These are phyloP conservation scores for Priceomyces haplophilus DNA, from an alignment of 805 yeast species.

Conservation along the genomic window DNA sequence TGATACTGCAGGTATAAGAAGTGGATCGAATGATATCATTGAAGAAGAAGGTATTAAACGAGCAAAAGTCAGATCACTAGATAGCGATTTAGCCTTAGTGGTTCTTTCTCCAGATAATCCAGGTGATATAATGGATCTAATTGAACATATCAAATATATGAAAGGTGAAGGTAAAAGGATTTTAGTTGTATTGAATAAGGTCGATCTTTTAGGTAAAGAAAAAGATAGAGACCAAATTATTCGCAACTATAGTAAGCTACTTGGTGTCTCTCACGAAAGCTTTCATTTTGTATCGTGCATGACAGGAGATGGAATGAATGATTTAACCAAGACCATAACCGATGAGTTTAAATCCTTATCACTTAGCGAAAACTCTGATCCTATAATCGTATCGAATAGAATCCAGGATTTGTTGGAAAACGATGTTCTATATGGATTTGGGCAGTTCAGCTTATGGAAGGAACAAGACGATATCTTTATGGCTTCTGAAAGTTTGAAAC, in stretches of 20 bases:
- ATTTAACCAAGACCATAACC: slow-evolving; percentile 43
- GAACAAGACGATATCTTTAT: slow-evolving; percentile 67
- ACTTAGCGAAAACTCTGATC: slow-evolving; percentile 51
- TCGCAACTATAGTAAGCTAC: slow-evolving; percentile 7
- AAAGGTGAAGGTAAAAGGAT: slow-evolving; percentile 30
- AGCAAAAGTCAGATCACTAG: slow-evolving; percentile 58
- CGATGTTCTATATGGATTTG: slow-evolving; percentile 74
- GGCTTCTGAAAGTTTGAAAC: slow-evolving; percentile 72
- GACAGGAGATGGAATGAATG: slow-evolving; percentile 52
- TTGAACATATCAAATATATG: slow-evolving; percentile 33
- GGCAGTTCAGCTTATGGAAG: slow-evolving; percentile 53
- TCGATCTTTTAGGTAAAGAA: slow-evolving; percentile 41
- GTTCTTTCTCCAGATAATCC: slow-evolving; percentile 51
- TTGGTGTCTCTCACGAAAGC: slow-evolving; percentile 12
- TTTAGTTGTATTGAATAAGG: slow-evolving; percentile 55
- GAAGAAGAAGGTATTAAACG: slow-evolving; percentile 80
- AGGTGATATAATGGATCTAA: slow-evolving; percentile 33
- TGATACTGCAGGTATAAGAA: slow-evolving; percentile 91
- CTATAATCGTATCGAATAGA: slow-evolving; percentile 70
- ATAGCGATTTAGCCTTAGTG: slow-evolving; percentile 67
- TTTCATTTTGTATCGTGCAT: slow-evolving; percentile 56
- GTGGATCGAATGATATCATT: slow-evolving; percentile 48
- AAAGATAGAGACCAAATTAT: not conserved
- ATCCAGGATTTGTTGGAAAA: slow-evolving; percentile 69
- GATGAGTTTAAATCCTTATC: slow-evolving; percentile 48